Base-by-base conservation (phyloP, 306 rosid species). In the Lotus japonicus region DNA sequence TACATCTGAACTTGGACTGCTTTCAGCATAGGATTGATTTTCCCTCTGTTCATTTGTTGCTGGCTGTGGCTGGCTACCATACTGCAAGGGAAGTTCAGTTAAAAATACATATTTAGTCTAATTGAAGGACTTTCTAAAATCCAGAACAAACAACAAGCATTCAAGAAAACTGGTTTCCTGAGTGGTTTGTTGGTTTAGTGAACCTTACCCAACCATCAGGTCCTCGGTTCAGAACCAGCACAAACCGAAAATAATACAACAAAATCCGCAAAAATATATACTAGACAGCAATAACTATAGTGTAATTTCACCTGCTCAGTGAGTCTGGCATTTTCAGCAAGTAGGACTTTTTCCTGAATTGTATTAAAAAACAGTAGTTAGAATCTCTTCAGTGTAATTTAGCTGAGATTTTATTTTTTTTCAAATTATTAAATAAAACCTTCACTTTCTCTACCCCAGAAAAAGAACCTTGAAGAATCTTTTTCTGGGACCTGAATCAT, bases 1-100 rank as follows among this genome's bases (percentile, higher is more conserved):
- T 28, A 92, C 98, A 6, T 84, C 89, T 46, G 95, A 87, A 68
- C 80, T 81, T 50, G 89, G 82, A 59, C 78, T 80, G 68, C 88
- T 83, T 61, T 87, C 88, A 36, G 46, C 65, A 64, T 45, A 70
- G 6, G 62, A 18, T 9, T 70, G 50, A 43, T 38, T 76, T 63
- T 76, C 83, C 77, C 55, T 68, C 7, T 17, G 55, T 49, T 71
- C 79, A 21, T 14, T 36, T 31, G 42, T 13, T 44, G 52, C 58
- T 66, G 76, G 39, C 54, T 44, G 43, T 33, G 60, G 53, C 59
- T 75, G 70, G 6, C 58, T 2, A 6, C 64, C 79, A 63, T 64
- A 77, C 88, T 85, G 82, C 81, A 79, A 28, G 1, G 0, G 14
- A 65, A 15, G 3, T 50, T 50, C 33, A 61, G 15, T 50, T 62